Percentiles rank a stretch among this genome's conserved stretches.
Evolutionary conservation across 352 stramenopile genomes (phyloP).

Genomic region (Phytophthora uliginosa): DNA sequence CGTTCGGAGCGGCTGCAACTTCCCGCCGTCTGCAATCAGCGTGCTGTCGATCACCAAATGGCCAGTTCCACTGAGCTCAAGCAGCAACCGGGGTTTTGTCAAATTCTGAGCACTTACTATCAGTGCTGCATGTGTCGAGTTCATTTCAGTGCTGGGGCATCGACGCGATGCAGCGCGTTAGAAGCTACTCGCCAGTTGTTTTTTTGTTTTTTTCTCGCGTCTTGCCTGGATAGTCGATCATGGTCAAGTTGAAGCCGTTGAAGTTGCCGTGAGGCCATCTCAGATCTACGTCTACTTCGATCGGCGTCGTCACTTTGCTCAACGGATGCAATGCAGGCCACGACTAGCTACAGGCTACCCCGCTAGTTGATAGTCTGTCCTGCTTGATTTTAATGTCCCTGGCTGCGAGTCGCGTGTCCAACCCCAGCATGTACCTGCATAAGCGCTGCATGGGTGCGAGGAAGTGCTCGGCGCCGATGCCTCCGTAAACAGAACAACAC

Average conservation of each 20-base stretch:
- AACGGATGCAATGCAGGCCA: conserved; percentile 1
- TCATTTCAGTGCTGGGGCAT: neutral
- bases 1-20: neutral
- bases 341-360: neutral
- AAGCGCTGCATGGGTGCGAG: neutral
- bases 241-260: neutral
- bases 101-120: neutral
- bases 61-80: neutral
- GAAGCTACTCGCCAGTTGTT: neutral
- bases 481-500: conserved; percentile 6
- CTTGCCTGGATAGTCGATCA: neutral
- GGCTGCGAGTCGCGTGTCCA: neutral
- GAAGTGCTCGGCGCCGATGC: neutral
- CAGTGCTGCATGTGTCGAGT: neutral
- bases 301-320: neutral
- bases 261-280: neutral
- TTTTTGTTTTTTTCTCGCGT: neutral
- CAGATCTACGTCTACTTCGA: conserved; percentile 2
- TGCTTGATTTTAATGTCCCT: conserved; percentile 1
- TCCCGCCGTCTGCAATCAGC: neutral
- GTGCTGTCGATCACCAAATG: neutral
- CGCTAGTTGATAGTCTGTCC: neutral
- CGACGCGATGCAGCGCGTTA: neutral
- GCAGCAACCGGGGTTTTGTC: neutral
- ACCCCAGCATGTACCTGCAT: neutral